Evolutionary conservation across 805 yeast genomes (phyloP).

Genomic region (Scheffersomyces lignosus): DNA sequence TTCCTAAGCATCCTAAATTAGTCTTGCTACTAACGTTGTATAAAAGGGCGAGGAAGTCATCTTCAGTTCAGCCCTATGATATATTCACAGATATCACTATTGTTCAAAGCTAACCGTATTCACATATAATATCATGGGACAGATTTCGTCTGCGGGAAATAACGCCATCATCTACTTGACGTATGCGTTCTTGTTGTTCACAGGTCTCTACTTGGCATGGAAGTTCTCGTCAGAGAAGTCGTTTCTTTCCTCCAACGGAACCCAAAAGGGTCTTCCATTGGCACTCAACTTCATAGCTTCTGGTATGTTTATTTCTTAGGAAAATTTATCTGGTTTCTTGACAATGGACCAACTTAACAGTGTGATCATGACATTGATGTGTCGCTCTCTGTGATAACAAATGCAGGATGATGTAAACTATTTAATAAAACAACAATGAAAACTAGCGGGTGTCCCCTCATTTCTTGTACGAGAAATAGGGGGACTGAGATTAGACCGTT

Average conservation of each 20-base stretch:
- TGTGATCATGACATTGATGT: slow-evolving; percentile 8
- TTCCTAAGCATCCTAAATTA: too few relatives aligned
- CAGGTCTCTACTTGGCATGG: slow-evolving; percentile 51
- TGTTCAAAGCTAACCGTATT: too few relatives aligned
- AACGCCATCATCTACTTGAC: slow-evolving; percentile 45
- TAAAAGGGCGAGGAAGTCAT: too few relatives aligned
- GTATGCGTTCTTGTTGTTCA: slow-evolving; percentile 39
- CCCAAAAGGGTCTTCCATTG: slow-evolving; percentile 76
- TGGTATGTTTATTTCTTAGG: slow-evolving; percentile 74
- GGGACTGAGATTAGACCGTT: slow-evolving; percentile 74
- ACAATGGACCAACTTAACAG: too few relatives aligned
- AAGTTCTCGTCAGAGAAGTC: slow-evolving; percentile 53
- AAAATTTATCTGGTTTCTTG: too few relatives aligned
- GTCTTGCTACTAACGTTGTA: too few relatives aligned
- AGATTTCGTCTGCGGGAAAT: slow-evolving; percentile 38
- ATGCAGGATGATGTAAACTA: not conserved
- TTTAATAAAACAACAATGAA: not conserved
- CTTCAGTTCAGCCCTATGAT: too few relatives aligned
- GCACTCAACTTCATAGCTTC: slow-evolving; percentile 89
- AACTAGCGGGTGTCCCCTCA: slow-evolving; percentile 49
- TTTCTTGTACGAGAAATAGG: slow-evolving; percentile 19
- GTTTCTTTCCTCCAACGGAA: slow-evolving; percentile 76
- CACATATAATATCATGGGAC: too few relatives aligned
- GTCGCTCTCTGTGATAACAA: not conserved
- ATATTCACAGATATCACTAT: too few relatives aligned